Evolutionary conservation across 495 filamentous ascomycete species (phyloP), one percentile per base, ranked within the genome.

Genomic region (Xylaria castorea): DNA sequence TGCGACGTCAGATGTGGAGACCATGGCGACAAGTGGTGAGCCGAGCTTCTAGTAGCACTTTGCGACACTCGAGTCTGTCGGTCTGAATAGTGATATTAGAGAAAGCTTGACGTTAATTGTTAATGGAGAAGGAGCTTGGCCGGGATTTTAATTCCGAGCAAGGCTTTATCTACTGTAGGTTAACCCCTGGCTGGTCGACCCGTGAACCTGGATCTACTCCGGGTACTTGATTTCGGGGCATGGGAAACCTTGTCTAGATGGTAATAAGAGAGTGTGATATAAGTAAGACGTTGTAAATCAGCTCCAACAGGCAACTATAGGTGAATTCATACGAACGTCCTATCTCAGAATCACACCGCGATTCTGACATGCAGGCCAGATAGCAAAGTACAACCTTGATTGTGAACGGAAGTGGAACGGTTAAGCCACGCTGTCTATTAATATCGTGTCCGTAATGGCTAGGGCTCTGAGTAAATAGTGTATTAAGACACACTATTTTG

Each of bases 371-470:
- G 50, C 66, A 68, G 8, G 9, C 36, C 36, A 57, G 64, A 57
- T 68, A 68, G 66, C 66, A 68, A 57, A 68, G 34, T 55, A 22
- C 66, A 68, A 68, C 66, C 48, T 51, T n/a, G 11, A 53, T 1
- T 48, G 34, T n/a, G 63, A 40, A 12, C 62, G 18, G 46, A 66
- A 27, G 53, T 16, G 36, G 32, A 34, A 57, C 18, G 9, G 1
- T 44, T 16, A 42, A 44, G 22, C 36, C 9, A 44, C 22, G 12
- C 5, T 32, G 27, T 64, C 38, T 64, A 64, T 64, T 27, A 44
- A 51, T 50, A 50, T 48, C 40, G 25, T 65, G 44, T 27, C 20
- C 22, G 38, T 30, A 30, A 66, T 22, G 63, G 44, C 6, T 57
- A 57, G 53, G 14, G 27, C 27, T 18, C 3, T 57, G 5, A 12